Percentiles rank a stretch among this genome's conserved stretches.
Evolutionary conservation across 176 grass and related monocot genomes (phyloP).

Genomic region (Eragrostis nindensis): DNA sequence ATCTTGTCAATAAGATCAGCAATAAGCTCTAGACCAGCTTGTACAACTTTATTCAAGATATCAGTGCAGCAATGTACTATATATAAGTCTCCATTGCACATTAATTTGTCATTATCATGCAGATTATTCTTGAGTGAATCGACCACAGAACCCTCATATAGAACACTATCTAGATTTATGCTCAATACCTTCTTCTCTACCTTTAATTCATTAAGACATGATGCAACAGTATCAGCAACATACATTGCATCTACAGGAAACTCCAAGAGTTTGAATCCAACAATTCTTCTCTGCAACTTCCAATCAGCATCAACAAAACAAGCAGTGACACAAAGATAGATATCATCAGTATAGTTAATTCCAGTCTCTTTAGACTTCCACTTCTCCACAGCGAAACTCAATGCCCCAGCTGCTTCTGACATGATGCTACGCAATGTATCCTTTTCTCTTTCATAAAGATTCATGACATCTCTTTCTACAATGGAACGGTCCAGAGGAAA

Average conservation of each 20-base stretch:
- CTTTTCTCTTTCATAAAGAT: conserved; percentile 36
- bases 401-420: conserved; percentile 1
- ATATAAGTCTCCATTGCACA: conserved; percentile 39
- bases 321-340: conserved; percentile 27
- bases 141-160: conserved; percentile 27
- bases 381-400: conserved; percentile 28
- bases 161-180: conserved; percentile 40
- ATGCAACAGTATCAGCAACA: conserved; percentile 5
- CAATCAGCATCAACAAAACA: conserved; percentile 43
- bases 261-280: conserved; percentile 31
- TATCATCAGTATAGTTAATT: conserved; percentile 7
- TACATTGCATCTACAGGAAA: conserved; percentile 29
- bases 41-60: conserved; percentile 10
- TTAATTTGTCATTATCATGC: conserved; percentile 12
- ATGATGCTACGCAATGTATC: background rate
- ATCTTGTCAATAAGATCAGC: conserved; percentile 32
- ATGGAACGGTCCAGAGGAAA: background rate
- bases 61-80: conserved; percentile 18
- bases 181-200: conserved; percentile 38
- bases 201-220: background rate
- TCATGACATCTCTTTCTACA: conserved; percentile 19
- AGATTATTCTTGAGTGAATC: conserved; percentile 25
- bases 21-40: conserved; percentile 31
- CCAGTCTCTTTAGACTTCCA: conserved; percentile 23
- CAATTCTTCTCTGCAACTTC: conserved; percentile 34